phyloP scores from a whole-genome alignment of 441 rosid genomes.

The Jatropha podagrica region DNA sequence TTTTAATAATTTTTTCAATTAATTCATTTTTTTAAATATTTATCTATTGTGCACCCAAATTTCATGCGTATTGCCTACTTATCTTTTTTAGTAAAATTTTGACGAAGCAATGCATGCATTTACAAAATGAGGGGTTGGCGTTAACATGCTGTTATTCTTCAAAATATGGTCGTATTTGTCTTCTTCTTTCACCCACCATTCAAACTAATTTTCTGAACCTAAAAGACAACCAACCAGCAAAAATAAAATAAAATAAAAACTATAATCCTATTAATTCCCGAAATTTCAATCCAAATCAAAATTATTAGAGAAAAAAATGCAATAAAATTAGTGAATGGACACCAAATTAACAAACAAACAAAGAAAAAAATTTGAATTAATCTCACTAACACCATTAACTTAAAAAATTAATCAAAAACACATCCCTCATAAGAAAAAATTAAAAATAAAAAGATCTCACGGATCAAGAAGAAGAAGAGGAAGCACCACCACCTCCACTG shows the following conservation, averaged over 20 bases:
- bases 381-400: not conserved
- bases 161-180: too few relatives aligned
- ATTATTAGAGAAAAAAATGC: not conserved
- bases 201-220: too few relatives aligned
- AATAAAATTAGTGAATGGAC: not conserved
- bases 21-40: too few relatives aligned
- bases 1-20: too few relatives aligned
- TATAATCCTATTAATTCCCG: not conserved
- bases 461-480: constrained; percentile 33
- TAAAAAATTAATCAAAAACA: not conserved
- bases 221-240: too few relatives aligned
- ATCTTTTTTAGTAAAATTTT: too few relatives aligned
- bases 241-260: not conserved
- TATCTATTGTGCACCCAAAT: too few relatives aligned
- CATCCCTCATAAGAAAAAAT: not conserved
- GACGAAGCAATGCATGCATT: too few relatives aligned
- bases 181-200: too few relatives aligned
- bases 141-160: too few relatives aligned
- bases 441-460: not conserved
- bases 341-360: not conserved
- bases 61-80: too few relatives aligned
- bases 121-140: too few relatives aligned
- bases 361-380: not conserved
- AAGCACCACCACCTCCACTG: constrained; percentile 19
- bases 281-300: not conserved